Evolutionary conservation across 805 yeast species (phyloP), one percentile per base, ranked within the genome.

Genomic region (Cyberlindnera meyerae): DNA sequence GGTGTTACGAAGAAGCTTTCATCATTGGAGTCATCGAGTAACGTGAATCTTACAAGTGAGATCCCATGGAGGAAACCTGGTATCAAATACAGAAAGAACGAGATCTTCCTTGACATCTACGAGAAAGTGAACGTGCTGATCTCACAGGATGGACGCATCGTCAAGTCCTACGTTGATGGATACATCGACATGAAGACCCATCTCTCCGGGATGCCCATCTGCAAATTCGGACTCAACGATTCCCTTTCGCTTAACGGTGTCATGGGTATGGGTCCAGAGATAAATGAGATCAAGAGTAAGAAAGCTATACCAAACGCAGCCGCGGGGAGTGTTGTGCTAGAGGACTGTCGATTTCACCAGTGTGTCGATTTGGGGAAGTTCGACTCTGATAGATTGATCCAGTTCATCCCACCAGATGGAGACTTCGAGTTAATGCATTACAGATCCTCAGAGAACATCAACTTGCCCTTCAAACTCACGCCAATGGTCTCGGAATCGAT

Each of bases 321-420:
- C 1, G 65, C 69, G 0, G 73, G 74, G 3, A 61, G 70, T 24
- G 83, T 79, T 5, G 52, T 68, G 0, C 61, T 88, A 9, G 85
- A 82, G 48, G 94, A 87, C 56, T 79, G 84, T 49, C 85, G 82
- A 45, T 82, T 87, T 60, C 96, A 87, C 59, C 90, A 85, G 50
- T 84, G 95, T 58, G 96, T 87, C 18, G 77, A 80, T 43, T 65
- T 86, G 38, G 74, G 75, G 40, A 72, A 75, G 47, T 85, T 81
- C 57, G 87, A 83, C 43, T 54, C 67, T 15, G 78, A 80, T 18
- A 65, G 82, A 27, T 62, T 74, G 17, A 81, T 88, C 40, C 75
- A 71, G 31, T 87, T 88, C 46, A 66, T 79, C 11, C 96, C 96
- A 3, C 96, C 96, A 2, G 95, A 87, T 60, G 95, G 95, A 1